phyloP scores from a whole-genome alignment of 177 flowering plant genomes.

The Vitis hybrid region DNA sequence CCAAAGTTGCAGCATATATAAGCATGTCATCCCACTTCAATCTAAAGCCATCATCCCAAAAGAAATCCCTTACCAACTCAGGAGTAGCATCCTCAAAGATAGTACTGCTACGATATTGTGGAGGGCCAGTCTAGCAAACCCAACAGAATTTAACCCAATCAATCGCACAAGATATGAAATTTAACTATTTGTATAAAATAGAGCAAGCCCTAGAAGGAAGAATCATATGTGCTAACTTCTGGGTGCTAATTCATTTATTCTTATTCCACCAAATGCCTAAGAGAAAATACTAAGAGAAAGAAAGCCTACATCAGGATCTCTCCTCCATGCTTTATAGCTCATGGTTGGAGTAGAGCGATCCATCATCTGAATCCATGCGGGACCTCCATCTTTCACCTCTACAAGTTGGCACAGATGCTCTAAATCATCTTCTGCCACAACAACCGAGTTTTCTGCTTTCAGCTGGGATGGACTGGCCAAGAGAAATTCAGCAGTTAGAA shows the following conservation, averaged over 20 bases:
- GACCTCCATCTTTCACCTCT: conserved; percentile 88
- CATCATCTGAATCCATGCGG: conserved; percentile 91
- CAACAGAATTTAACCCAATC: conserved; percentile 6
- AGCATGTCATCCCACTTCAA: conserved; percentile 92
- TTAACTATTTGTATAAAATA: not conserved
- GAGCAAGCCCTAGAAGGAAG: not conserved
- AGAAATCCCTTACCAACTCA: conserved; percentile 88
- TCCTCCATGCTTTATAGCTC: conserved; percentile 87
- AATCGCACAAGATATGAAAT: not conserved
- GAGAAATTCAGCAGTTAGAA: conserved; percentile 3
- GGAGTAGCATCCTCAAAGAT: conserved; percentile 86
- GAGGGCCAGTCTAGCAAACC: conserved; percentile 70
- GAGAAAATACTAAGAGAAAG: not conserved
- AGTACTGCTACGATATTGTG: conserved; percentile 85
- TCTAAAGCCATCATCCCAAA: conserved; percentile 93
- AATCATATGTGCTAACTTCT: not conserved
- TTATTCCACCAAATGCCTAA: not conserved
- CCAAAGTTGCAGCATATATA: conserved; percentile 49
- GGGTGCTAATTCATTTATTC: not conserved
- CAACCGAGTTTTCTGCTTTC: conserved; percentile 31
- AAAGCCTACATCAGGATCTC: conserved; percentile 74
- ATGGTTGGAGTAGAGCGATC: conserved; percentile 68
- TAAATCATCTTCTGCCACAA: conserved; percentile 59
- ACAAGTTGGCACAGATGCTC: conserved; percentile 63
- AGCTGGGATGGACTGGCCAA: conserved; percentile 33